A percentile compares a stretch with the other conserved stretches of the same genome.
Conservation (phyloP, 169 alveolate species). For the Perkinsus marinus region DNA sequence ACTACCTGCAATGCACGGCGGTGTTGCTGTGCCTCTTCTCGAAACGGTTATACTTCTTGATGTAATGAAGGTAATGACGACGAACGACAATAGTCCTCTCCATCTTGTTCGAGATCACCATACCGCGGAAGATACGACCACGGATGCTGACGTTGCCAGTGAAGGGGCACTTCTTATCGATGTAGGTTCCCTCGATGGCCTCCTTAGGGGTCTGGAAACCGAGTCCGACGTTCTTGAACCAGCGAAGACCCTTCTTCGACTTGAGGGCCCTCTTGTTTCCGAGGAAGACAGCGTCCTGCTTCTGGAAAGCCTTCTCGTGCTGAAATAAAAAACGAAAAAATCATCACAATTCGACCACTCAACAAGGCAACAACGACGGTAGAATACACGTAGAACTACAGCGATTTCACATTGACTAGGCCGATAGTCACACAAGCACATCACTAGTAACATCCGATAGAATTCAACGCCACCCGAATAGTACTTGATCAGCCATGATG, state of each 20-base stretch:
- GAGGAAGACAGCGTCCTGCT: constrained; percentile 50
- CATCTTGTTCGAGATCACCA: constrained; percentile 95
- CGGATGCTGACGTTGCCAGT: constrained; percentile 95
- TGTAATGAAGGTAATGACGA: constrained; percentile 94
- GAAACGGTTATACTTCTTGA: constrained; percentile 91
- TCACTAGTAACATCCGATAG: background rate
- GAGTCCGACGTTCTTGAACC: constrained; percentile 90
- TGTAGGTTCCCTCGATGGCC: constrained; percentile 93
- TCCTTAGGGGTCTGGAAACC: constrained; percentile 95
- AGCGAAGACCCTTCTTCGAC: constrained; percentile 43
- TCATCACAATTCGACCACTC: too few species aligned
- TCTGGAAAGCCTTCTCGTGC: constrained; percentile 54
- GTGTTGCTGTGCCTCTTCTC: constrained; percentile 97
- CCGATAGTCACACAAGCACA: background rate
- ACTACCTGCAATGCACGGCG: constrained; percentile 91
- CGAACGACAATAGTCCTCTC: constrained; percentile 93
- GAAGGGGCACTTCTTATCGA: constrained; percentile 99
- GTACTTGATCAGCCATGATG: background rate
- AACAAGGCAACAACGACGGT: too few species aligned
- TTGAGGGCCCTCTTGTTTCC: constrained; percentile 32
- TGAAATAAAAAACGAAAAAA: constrained; percentile 20
- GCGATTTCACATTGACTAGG: background rate
- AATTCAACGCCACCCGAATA: background rate
- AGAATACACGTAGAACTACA: background rate
- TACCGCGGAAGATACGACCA: constrained; percentile 93